Evolutionary conservation across 257 asterid species (phyloP).

Genomic region (Penstemon davidsonii): DNA sequence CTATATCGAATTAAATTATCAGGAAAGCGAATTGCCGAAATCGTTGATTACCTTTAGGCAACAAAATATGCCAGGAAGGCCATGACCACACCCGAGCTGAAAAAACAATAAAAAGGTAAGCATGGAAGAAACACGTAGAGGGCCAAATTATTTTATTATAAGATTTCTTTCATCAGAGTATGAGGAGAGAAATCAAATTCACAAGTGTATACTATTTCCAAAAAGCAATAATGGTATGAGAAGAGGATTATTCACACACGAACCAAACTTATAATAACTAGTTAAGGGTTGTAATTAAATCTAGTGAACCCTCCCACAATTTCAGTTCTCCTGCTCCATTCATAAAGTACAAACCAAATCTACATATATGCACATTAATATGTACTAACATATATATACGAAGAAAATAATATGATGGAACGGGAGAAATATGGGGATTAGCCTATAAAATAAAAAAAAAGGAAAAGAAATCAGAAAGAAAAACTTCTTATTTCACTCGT

Average conservation of each 20-base stretch:
- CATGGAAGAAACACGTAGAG: conserved; percentile 8
- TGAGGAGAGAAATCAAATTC: neutral
- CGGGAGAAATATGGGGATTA: too few relatives aligned
- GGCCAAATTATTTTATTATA: neutral
- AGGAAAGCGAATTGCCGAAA: conserved; percentile 1
- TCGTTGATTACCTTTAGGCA: conserved; percentile 62
- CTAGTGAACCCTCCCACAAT: conserved; percentile 94
- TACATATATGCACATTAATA: neutral
- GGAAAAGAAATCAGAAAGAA: too few relatives aligned
- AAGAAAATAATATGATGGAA: too few relatives aligned
- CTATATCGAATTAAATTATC: conserved; percentile 9
- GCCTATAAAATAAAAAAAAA: too few relatives aligned
- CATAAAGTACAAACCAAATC: neutral
- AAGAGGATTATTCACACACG: neutral
- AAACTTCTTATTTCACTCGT: too few relatives aligned
- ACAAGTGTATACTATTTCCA: neutral
- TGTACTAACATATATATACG: neutral
- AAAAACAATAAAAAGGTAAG: conserved; percentile 27
- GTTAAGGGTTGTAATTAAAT: conserved; percentile 61
- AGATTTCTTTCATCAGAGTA: neutral
- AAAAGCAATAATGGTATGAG: neutral
- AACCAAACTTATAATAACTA: neutral
- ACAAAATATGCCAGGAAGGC: conserved; percentile 91
- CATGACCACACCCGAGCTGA: conserved; percentile 99
- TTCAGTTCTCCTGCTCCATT: conserved; percentile 76